Evolutionary conservation across 2,329 filamentous ascomycete species (phyloP).

Genomic region (Claviceps maximensis): DNA sequence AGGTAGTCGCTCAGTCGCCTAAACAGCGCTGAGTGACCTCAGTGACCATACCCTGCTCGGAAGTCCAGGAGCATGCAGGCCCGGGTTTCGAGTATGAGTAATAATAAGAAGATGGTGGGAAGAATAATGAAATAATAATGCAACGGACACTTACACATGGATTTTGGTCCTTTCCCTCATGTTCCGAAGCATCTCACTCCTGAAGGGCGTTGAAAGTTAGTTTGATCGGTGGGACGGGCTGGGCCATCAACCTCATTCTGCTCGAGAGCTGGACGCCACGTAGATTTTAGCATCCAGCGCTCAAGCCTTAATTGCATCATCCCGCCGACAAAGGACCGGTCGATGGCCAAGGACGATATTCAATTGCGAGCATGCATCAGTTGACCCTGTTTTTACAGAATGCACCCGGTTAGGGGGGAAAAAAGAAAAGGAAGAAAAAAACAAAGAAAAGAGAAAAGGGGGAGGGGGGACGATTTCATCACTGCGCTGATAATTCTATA

Average conservation of each 20-base stretch:
- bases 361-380: no score
- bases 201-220: no score
- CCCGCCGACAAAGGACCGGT: conserved; percentile 4
- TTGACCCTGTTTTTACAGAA: no score
- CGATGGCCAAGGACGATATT: not conserved
- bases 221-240: not conserved
- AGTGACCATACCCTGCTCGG: not conserved
- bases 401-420: no score
- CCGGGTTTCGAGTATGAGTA: not conserved
- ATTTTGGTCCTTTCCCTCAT: not conserved
- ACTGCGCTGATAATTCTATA: no score
- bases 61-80: not conserved
- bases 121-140: no score
- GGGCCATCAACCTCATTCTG: not conserved
- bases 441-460: no score
- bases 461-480: no score
- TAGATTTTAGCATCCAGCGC: not conserved
- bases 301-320: not conserved
- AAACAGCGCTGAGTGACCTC: not conserved
- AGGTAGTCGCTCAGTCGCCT: not conserved
- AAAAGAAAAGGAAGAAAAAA: no score
- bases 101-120: not conserved
- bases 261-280: not conserved
- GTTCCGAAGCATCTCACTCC: not conserved
- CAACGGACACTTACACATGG: not conserved